Evolutionary conservation across 1,284 basidiomycete species (phyloP).

Genomic region (Trametes sp.): DNA sequence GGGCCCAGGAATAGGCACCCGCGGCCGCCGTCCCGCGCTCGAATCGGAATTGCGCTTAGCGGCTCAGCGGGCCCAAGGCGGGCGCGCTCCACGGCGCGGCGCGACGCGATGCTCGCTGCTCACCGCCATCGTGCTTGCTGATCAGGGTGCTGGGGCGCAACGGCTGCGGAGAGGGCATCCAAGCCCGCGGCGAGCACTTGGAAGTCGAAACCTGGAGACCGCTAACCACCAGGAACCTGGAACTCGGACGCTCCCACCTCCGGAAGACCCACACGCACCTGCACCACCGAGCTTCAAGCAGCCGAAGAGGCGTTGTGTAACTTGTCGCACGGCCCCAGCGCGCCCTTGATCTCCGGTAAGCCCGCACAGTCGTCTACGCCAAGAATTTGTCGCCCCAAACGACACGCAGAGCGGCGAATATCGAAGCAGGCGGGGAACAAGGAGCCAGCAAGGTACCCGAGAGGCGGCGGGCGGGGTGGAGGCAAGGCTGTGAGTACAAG

Average conservation of each 20-base stretch:
- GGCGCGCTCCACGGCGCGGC: background rate
- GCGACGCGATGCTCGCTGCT: background rate
- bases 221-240: background rate
- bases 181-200: background rate
- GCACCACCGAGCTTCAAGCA: background rate
- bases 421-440: background rate
- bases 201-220: background rate
- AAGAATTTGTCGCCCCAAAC: background rate
- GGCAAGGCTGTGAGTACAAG: background rate
- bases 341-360: slow-evolving; percentile 3
- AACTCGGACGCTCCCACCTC: background rate
- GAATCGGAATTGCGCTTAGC: background rate
- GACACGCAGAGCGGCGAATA: background rate
- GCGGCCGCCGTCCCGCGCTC: background rate
- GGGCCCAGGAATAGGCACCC: background rate
- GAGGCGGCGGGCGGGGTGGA: background rate
- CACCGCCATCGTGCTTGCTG: background rate
- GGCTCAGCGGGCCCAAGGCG: too few relatives aligned
- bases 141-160: background rate
- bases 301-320: background rate
- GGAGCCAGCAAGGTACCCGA: background rate
- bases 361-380: background rate
- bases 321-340: background rate
- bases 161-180: background rate
- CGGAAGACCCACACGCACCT: background rate